Conservation (phyloP, 2,329 filamentous ascomycete genomes). For the Huntiella savannae region DNA sequence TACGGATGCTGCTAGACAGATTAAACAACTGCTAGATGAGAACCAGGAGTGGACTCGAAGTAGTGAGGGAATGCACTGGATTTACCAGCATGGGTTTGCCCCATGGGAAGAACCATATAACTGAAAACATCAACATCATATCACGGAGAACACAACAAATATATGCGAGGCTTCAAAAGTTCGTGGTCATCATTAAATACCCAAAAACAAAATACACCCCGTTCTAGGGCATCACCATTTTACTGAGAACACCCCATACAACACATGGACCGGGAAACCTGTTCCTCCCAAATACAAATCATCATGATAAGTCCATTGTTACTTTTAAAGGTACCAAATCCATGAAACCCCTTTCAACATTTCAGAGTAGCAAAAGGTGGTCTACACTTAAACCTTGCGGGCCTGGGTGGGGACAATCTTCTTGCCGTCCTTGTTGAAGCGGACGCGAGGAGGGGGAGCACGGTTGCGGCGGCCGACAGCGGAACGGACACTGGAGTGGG, state of each 20-base stretch:
- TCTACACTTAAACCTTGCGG: conserved; percentile 33
- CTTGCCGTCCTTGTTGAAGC: conserved; percentile 99
- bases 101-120: conserved; percentile 3
- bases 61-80: neutral
- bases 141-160: neutral
- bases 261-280: conserved; percentile 8
- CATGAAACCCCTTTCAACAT: conserved; percentile 4
- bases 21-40: conserved; percentile 27
- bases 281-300: conserved; percentile 3
- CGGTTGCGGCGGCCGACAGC: conserved; percentile 95
- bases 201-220: conserved; percentile 5
- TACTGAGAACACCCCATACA: conserved; percentile 3
- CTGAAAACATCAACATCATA: neutral
- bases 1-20: conserved; percentile 29
- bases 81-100: neutral
- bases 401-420: conserved; percentile 83
- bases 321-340: conserved; percentile 10
- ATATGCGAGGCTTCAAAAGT: conserved; percentile 2
- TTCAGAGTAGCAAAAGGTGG: neutral
- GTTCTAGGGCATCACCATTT: conserved; percentile 3
- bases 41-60: neutral
- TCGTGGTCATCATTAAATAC: conserved; percentile 9
- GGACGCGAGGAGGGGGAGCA: conserved; percentile 87
- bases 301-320: conserved; percentile 7
- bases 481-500: conserved; percentile 65